phyloP scores from a whole-genome alignment of 176 grass and related monocot species.

The Tillandsia fasciculata region DNA sequence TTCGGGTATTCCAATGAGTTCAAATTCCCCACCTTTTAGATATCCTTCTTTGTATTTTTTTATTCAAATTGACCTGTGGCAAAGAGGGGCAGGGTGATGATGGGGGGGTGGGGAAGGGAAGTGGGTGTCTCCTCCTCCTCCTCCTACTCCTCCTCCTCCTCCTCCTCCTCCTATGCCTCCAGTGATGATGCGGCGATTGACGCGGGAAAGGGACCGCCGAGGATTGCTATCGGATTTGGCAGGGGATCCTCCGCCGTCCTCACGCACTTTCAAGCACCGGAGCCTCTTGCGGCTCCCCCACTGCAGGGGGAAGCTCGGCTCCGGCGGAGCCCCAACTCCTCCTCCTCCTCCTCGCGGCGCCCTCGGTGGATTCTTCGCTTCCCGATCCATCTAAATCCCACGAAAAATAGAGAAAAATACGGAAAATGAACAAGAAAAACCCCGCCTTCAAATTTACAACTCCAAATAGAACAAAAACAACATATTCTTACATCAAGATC shows the following conservation, averaged over 20 bases:
- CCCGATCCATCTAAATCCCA: neutral
- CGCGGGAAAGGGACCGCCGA: constrained; percentile 26
- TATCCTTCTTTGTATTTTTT: neutral
- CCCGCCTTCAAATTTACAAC: neutral
- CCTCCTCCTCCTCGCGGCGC: constrained; percentile 19
- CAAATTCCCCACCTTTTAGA: neutral
- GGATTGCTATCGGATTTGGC: constrained; percentile 20
- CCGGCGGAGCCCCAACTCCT: constrained; percentile 34
- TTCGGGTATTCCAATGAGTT: neutral
- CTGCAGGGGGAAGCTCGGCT: constrained; percentile 52
- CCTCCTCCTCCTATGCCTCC: constrained; percentile 14
- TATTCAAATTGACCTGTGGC: constrained; percentile 40
- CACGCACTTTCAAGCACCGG: constrained; percentile 47
- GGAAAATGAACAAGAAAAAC: neutral
- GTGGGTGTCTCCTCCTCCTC: neutral
- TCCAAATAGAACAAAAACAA: neutral
- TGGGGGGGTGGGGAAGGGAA: constrained; percentile 29
- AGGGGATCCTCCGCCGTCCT: constrained; percentile 31
- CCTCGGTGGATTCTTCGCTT: neutral
- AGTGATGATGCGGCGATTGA: constrained; percentile 29
- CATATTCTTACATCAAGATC: constrained; percentile 1
- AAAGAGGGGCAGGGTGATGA: constrained; percentile 39
- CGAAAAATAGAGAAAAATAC: no score
- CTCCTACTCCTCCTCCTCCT: no score
- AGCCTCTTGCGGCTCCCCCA: constrained; percentile 81